These are phyloP conservation scores for Scheffersomyces spartinae DNA, from an alignment of 805 yeast genomes.

Conservation along the genomic window DNA sequence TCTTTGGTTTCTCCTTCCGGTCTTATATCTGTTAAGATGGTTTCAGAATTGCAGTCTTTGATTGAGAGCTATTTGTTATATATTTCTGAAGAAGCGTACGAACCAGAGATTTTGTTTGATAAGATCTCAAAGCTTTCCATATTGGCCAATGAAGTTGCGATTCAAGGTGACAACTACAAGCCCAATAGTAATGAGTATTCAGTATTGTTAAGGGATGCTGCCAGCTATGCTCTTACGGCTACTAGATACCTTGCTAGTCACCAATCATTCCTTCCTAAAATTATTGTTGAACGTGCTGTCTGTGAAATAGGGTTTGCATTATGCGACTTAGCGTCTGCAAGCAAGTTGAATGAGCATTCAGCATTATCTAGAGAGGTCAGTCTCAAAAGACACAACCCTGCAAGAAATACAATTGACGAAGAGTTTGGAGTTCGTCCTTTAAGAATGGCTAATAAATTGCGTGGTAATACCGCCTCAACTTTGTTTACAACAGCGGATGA, in stretches of 20 bases:
- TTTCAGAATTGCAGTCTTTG: constrained; percentile 35
- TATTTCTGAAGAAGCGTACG: constrained; percentile 14
- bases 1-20: constrained; percentile 28
- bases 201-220: constrained; percentile 46
- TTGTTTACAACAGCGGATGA: no score
- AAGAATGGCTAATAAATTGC: constrained; percentile 50
- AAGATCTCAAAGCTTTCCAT: constrained; percentile 39
- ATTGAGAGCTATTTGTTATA: constrained; percentile 33
- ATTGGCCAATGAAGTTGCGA: constrained; percentile 22
- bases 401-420: constrained; percentile 3
- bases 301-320: constrained; percentile 60
- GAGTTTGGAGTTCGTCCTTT: constrained; percentile 53
- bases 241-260: constrained; percentile 64
- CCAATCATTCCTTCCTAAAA: constrained; percentile 51
- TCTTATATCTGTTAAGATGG: constrained; percentile 30
- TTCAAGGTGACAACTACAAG: constrained; percentile 14
- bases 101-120: constrained; percentile 35
- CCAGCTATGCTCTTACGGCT: constrained; percentile 65
- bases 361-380: constrained; percentile 4
- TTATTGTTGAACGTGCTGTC: constrained; percentile 64
- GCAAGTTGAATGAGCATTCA: constrained; percentile 27
- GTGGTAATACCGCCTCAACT: no score
- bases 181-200: constrained; percentile 27
- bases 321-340: constrained; percentile 47
- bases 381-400: neutral